Conservation (phyloP, 2,329 filamentous ascomycete genomes). For the Mycogone perniciosa region DNA sequence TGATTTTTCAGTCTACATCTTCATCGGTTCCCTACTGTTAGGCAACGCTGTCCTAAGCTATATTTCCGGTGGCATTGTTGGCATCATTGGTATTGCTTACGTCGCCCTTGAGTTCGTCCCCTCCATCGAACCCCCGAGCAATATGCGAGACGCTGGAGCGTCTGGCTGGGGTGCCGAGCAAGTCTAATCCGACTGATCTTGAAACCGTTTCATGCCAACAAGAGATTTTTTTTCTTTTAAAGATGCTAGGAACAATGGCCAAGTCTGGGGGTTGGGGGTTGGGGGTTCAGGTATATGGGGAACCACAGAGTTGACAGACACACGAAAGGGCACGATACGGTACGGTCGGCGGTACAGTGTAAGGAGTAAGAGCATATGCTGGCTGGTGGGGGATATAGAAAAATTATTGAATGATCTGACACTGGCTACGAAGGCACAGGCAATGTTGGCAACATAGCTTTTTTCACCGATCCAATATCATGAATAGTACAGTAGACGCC, state of each 20-base stretch:
- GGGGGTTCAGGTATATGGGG: too few relatives aligned
- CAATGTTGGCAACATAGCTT: too few relatives aligned
- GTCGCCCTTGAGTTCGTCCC: conserved; percentile 68
- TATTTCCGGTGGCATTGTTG: conserved; percentile 73
- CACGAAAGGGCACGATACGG: too few relatives aligned
- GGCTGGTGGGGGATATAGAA: too few relatives aligned
- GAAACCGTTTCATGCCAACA: not conserved
- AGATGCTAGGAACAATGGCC: not conserved
- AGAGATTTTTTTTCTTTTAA: not conserved
- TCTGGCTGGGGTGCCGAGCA: conserved; percentile 72
- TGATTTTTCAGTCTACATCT: conserved; percentile 73
- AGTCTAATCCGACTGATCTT: conserved; percentile 43
- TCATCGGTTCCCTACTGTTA: conserved; percentile 81
- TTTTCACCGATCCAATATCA: too few relatives aligned
- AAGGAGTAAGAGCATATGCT: too few relatives aligned
- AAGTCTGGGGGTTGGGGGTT: too few relatives aligned
- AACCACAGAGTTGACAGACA: not conserved
- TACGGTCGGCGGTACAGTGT: too few relatives aligned
- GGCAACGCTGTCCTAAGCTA: conserved; percentile 59
- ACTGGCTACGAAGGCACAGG: too few relatives aligned
- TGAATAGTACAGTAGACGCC: too few relatives aligned
- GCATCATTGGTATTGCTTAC: conserved; percentile 73
- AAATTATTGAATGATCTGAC: too few relatives aligned
- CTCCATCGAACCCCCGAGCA: conserved; percentile 71
- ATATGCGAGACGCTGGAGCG: conserved; percentile 69